Conservation (phyloP, 805 yeast species). For the Cyberlindnera petersonii region DNA sequence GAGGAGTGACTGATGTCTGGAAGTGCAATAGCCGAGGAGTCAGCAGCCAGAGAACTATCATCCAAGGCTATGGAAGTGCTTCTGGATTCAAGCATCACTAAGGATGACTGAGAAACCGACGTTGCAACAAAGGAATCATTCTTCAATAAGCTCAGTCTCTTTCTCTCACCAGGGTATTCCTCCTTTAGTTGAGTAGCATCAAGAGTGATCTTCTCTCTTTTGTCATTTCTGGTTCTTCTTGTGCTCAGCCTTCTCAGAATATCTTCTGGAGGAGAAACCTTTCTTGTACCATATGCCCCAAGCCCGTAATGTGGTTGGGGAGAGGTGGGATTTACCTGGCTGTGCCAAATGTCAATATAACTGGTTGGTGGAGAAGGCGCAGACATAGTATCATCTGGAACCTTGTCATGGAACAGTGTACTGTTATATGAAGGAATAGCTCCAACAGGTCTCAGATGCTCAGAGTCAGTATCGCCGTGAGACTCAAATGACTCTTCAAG, state of each 20-base stretch:
- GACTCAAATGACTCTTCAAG: background rate
- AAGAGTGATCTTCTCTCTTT: conserved; percentile 11
- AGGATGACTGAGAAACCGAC: conserved; percentile 23
- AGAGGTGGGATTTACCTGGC: conserved; percentile 28
- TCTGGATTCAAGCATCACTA: conserved; percentile 21
- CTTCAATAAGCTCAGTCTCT: conserved; percentile 9
- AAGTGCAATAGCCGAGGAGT: conserved; percentile 23
- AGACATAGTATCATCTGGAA: conserved; percentile 13
- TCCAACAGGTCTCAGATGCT: conserved; percentile 4
- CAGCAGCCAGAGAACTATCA: conserved; percentile 1
- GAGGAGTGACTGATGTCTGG: conserved; percentile 48
- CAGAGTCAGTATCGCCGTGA: background rate
- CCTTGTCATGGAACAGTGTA: conserved; percentile 24
- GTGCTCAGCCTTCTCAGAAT: conserved; percentile 22
- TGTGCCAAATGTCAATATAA: conserved; percentile 28
- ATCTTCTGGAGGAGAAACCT: conserved; percentile 21
- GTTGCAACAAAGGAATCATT: conserved; percentile 24
- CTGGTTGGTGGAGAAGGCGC: conserved; percentile 17
- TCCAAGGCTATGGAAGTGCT: conserved; percentile 18
- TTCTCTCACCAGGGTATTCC: conserved; percentile 8
- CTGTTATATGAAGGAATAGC: conserved; percentile 24
- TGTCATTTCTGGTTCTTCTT: conserved; percentile 16
- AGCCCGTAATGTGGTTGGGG: conserved; percentile 23
- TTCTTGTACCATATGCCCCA: conserved; percentile 13
- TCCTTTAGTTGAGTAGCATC: conserved; percentile 4